Evolutionary conservation across 1,284 basidiomycete species (phyloP), one percentile per base, ranked within the genome.

Genomic region (Tremellales sp.): DNA sequence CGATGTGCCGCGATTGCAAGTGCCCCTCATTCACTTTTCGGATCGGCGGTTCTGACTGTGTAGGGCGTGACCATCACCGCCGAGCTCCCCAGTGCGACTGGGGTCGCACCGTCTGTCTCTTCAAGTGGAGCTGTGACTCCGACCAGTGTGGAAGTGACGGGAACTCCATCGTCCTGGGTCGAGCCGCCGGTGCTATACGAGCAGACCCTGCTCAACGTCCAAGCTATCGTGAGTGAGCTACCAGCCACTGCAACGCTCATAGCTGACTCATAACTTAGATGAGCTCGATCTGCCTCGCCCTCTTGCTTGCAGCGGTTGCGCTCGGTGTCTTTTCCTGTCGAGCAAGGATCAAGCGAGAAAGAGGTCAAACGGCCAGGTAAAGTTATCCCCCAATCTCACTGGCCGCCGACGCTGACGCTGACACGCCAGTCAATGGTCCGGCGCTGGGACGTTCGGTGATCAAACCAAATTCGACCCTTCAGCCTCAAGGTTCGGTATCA

Each of bases 271-370:
- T 19, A 15, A 23, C 41, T 0, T 41, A 65, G 61, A 65, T 67
- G 63, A 60, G 56, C 47, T 63, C 65, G 3, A 63, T 68, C 47
- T 64, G 62, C 49, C 45, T 46, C 4, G 53, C 57, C 3, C 44
- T 68, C 21, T 45, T 68, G 22, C 4, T 51, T 6, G 27, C 56
- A 21, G 58, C 65, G 12, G 19, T 68, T 17, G 36, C 54, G 8
- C 29, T 65, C 21, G 65, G 64, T 21, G 27, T 64, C 49, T 10
- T 59, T 15, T 50, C 60, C 19, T 61, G 58, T 36, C 51, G 64
- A 24, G 21, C 45, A 13, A 49, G 61, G 12, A 52, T 60, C 31
- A 54, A 50, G 35, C 31, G 47, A 13, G 61, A 67, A 11, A 52
- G 50, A 33, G 49, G 29, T 31, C 29, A 31, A 15, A 31, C 29